phyloP scores from a whole-genome alignment of 345 rosid species.

The Lumnitzera racemosa region DNA sequence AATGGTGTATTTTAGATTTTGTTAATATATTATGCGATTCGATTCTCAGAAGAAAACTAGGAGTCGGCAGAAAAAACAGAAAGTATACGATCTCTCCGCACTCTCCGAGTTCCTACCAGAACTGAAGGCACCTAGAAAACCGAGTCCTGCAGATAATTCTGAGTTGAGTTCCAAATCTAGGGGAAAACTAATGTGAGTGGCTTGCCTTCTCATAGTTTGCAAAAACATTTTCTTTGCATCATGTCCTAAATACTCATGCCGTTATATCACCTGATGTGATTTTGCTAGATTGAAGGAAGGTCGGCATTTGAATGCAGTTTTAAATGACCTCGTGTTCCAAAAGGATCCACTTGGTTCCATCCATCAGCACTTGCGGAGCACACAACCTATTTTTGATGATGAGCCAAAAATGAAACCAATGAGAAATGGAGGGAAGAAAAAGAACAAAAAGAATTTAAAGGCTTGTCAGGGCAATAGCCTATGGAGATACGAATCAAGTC shows the following conservation, averaged over 20 bases:
- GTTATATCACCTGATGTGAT: background rate
- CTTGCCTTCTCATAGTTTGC: no score
- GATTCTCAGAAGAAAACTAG: conserved; percentile 46
- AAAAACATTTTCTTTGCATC: no score
- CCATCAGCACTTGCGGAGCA: conserved; percentile 57
- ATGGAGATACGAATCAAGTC: conserved; percentile 31
- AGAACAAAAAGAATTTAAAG: conserved; percentile 28
- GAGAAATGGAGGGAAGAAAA: conserved; percentile 47
- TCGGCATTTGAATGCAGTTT: conserved; percentile 50
- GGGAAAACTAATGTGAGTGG: conserved; percentile 50
- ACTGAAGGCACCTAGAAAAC: conserved; percentile 28
- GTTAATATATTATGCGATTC: conserved; percentile 1
- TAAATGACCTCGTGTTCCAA: conserved; percentile 58
- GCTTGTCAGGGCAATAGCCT: conserved; percentile 16
- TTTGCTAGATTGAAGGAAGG: conserved; percentile 55
- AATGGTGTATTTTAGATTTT: background rate
- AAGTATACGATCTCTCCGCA: conserved; percentile 56
- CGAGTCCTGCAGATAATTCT: conserved; percentile 24
- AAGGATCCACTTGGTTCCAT: conserved; percentile 70
- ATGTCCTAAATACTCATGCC: no score
- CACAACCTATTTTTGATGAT: conserved; percentile 51
- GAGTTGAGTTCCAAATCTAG: conserved; percentile 72
- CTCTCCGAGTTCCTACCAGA: conserved; percentile 83
- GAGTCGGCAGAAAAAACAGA: conserved; percentile 61
- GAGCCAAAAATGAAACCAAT: conserved; percentile 44